Percentiles rank a stretch among this genome's conserved stretches.
Evolutionary conservation across 2,329 filamentous ascomycete species (phyloP).

Genomic region (Geosmithia flava): DNA sequence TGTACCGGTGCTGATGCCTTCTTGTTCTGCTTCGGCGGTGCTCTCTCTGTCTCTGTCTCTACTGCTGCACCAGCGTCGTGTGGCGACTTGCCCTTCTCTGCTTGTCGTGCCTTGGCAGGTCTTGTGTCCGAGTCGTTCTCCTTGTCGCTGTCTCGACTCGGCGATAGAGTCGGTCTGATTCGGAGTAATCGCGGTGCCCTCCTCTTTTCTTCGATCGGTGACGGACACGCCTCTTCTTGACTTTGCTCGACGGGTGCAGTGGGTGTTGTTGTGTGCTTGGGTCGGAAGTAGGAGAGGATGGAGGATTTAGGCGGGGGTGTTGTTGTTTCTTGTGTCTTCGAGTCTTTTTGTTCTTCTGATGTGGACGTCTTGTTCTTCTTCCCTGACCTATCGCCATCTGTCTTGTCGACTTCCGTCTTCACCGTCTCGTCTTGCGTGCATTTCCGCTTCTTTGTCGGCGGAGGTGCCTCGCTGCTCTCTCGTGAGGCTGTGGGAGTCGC

Average conservation of each 20-base stretch:
- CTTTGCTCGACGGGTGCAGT: not conserved
- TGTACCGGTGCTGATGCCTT: constrained; percentile 17
- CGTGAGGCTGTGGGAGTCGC: constrained; percentile 8
- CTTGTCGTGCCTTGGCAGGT: not conserved
- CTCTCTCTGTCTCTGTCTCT: not conserved
- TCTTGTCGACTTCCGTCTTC: not conserved
- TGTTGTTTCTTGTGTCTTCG: not conserved
- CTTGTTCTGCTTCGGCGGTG: constrained; percentile 1
- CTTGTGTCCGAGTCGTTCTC: not conserved
- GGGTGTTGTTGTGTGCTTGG: constrained; percentile 7
- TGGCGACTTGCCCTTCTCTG: not conserved
- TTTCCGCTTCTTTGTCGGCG: constrained; percentile 12
- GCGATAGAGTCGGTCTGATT: constrained; percentile 4
- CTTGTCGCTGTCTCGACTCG: not conserved
- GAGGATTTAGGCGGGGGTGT: constrained; percentile 15
- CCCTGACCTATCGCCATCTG: not conserved
- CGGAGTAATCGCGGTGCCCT: constrained; percentile 6
- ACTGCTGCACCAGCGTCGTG: not conserved
- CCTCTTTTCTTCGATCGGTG: constrained; percentile 3
- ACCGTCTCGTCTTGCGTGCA: not conserved
- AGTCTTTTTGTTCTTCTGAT: not conserved
- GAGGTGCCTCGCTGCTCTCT: constrained; percentile 8
- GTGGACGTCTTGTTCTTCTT: too few species aligned
- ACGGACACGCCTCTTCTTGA: not conserved
- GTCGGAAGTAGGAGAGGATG: constrained; percentile 29